These are phyloP conservation scores for Artemisia annua DNA, from an alignment of 129 eudicot genomes.

Conservation along the genomic window DNA sequence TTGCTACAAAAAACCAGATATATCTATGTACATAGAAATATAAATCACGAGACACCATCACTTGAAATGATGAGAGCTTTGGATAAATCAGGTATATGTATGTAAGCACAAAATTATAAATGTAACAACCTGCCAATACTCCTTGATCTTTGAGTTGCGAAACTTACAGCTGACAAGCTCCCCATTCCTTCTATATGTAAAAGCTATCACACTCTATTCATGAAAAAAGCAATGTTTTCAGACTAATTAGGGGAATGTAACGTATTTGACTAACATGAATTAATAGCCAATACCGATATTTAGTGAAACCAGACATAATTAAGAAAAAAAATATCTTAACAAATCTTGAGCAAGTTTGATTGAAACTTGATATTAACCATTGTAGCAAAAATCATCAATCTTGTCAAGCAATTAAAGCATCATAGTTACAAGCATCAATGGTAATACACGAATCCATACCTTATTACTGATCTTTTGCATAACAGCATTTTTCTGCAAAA, in stretches of 20 bases:
- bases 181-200: slow-evolving; percentile 65
- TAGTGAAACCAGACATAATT: too few species aligned
- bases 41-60: slow-evolving; percentile 8
- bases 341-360: too few species aligned
- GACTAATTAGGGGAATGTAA: neutral
- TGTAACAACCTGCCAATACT: slow-evolving; percentile 79
- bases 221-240: neutral
- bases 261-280: neutral
- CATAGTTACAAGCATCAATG: too few species aligned
- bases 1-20: too few species aligned
- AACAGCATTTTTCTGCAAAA: too few species aligned
- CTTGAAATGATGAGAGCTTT: slow-evolving; percentile 6
- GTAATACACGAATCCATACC: too few species aligned
- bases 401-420: too few species aligned
- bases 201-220: slow-evolving; percentile 71
- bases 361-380: too few species aligned
- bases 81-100: neutral
- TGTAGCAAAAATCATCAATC: too few species aligned
- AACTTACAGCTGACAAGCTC: slow-evolving; percentile 75
- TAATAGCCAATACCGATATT: too few species aligned
- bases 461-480: too few species aligned
- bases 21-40: too few species aligned
- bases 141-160: slow-evolving; percentile 50
- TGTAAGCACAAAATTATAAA: neutral
- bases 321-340: neutral